Base-by-base conservation (phyloP, 2,329 filamentous ascomycete species). In the Aspergillus quadricinctus region DNA sequence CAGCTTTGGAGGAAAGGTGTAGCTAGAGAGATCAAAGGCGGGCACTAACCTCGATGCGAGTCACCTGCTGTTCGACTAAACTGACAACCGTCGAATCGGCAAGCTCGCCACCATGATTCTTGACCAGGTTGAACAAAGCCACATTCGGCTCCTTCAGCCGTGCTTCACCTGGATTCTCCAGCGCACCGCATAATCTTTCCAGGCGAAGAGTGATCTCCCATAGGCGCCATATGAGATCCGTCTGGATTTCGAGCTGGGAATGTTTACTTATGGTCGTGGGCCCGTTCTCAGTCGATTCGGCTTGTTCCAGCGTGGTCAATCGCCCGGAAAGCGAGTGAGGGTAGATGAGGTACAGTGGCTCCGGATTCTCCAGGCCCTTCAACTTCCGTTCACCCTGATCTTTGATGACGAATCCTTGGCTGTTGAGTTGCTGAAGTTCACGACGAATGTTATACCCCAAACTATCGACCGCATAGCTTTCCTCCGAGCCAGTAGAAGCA, bases 281-380 rank as follows among this genome's bases (percentile, higher is more conserved):
- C 3, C 70, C 68, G 8, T 70, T 69, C 27, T 73, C 73, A 40
- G 81, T 50, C 73, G 75, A 62, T 82, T 73, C 61, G 73, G 73
- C 60, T 79, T 81, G 60, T 37, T 84, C 80, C 57, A 72, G 64
- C 17, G 72, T 72, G 5, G 71, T 72, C 53, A 79, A 68, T 45
- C 94, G 88, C 41, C 90, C 91, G 11, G 89, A 86, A 31, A 99
- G 83, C 0, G 88, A 85, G 71, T 96, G 92, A 2, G 94, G 93
- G 71, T 97, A 99, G 72, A 99, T 89, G 57, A 96, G 87, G 75
- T 96, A 97, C 64, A 99, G 88, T 58, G 92, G 88, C 72, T 99
- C 94, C 0, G 94, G 93, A 69, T 99, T 99, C 75, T 99, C 94
- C 11, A 99, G 85, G 29, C 94, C 94, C 76, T 99, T 99, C 55